Percentiles rank a stretch among this genome's conserved stretches.
Conservation (phyloP, 2,329 filamentous ascomycete genomes). For the Didymella arachidicola region DNA sequence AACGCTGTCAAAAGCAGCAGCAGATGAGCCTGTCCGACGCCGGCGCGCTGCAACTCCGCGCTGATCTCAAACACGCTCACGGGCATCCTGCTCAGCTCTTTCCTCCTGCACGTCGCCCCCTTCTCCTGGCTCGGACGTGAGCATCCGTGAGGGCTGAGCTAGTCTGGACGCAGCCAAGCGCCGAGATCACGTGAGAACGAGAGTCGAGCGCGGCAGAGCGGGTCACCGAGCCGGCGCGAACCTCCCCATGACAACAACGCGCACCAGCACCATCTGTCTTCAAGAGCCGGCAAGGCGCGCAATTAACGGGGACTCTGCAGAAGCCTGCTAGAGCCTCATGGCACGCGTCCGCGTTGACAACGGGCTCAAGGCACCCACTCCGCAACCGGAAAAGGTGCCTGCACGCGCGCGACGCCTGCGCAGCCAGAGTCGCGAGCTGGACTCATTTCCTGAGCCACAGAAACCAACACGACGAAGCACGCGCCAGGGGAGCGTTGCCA, state of each 20-base stretch:
- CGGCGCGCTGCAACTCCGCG: conserved; percentile 17
- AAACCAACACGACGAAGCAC: conserved; percentile 36
- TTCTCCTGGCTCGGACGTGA: conserved; percentile 28
- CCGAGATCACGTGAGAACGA: conserved; percentile 27
- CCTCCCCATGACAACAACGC: conserved; percentile 24
- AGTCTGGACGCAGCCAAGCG: conserved; percentile 19
- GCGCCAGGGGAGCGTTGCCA: conserved; percentile 42
- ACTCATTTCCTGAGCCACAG: conserved; percentile 26
- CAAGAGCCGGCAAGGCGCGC: not conserved
- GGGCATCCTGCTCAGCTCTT: conserved; percentile 20
- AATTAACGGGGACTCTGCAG: conserved; percentile 1
- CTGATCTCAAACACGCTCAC: conserved; percentile 1
- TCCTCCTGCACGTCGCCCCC: conserved; percentile 25
- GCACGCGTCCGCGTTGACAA: conserved; percentile 43
- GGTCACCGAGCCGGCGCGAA: conserved; percentile 14
- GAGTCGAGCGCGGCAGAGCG: conserved; percentile 13
- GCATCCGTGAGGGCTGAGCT: conserved; percentile 4
- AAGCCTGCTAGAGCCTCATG: conserved; percentile 31
- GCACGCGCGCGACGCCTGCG: conserved; percentile 46
- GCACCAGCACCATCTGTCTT: conserved; percentile 11
- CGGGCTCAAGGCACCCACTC: conserved; percentile 46
- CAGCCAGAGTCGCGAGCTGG: conserved; percentile 53
- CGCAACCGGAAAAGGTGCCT: conserved; percentile 33
- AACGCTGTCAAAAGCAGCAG: conserved; percentile 4
- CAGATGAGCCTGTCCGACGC: conserved; percentile 11